Evolutionary conservation across 2,329 filamentous ascomycete species (phyloP), one percentile per base, ranked within the genome.

Genomic region (Clarireedia paspali): DNA sequence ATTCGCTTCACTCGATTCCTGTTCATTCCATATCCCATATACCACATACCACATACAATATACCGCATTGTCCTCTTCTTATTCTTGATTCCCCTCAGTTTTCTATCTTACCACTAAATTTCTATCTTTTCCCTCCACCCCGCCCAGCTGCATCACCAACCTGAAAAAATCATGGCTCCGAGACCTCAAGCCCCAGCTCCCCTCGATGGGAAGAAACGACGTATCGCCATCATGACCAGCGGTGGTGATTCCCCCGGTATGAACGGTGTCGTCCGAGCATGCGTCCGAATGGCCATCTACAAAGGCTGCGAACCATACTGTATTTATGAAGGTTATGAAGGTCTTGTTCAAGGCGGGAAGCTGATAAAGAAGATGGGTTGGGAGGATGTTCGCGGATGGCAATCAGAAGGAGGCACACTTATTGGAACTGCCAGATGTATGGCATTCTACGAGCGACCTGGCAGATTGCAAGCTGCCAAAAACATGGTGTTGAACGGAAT

Each of bases 391-490:
- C 87, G 94, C 66, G 92, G 94, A 67, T 99, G 88, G 80, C 81
- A 96, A 53, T 92, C 89, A 34, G 91, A 95, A 70, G 94, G 94
- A 60, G 94, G 94, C 61, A 99, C 94, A 15, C 81, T 96, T 60
- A 97, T 99, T 68, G 94, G 94, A 60, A 97, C 94, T 42, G 94
- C 94, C 56, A 82, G 94, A 60, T 96, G 91, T 76, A 89, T 87
- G 83, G 85, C 83, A 56, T 99, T 99, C 75, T 92, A 88, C 74
- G 87, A 96, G 72, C 87, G 94, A 47, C 76, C 85, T 30, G 94
- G 94, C 17, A 87, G 94, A 62, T 74, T 96, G 58, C 81, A 77
- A 53, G 94, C 90, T 1, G 94, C 94, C 57, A 96, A 92, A 78
- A 96, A 99, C 76, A 86, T 99, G 84, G 82, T 99, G 44, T 73